Evolutionary conservation across 2,329 filamentous ascomycete species (phyloP), one percentile per base, ranked within the genome.

Genomic region (Calonectria naviculata): DNA sequence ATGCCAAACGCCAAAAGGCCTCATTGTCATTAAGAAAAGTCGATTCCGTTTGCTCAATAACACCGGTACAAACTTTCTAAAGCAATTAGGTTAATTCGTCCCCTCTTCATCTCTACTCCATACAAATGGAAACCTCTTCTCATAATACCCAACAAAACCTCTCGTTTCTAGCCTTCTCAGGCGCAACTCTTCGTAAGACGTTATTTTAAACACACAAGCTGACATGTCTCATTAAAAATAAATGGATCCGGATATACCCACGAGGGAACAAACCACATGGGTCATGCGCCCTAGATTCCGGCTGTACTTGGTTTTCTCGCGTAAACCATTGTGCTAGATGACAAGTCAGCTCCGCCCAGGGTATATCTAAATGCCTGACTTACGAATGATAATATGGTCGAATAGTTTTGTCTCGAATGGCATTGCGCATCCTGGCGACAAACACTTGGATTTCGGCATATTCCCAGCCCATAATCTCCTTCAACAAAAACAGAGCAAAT

Each of bases 381-480:
- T 36, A 69, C 67, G 49, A 44, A 21, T 65, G 61, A 44, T 65
- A 69, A 12, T 61, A 65, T 21, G 66, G 61, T 3, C 52, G 52
- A n/a, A 44, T 60, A 1, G 60, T 65, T 8, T 21, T 28, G 21
- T 69, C 41, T n/a, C 44, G 41, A 13, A 76, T 68, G 9, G 71
- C 73, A 8, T 42, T 58, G 6, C 71, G 68, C 73, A 74, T 75
- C 42, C 65, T 62, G 10, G 52, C 47, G 15, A 76, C 75, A 15
- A 76, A 42, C 6, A 63, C 34, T 3, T 67, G 63, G 7, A 73
- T 66, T 46, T 76, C 63, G 2, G 56, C 62, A n/a, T 38, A 47
- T 13, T 71, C 67, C 71, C 75, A 75, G 13, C 71, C 75, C 44
- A 75, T 42, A 13, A 76, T 68, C 64, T 75, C 44, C 2, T 67